A percentile compares a stretch with the other conserved stretches of the same genome.
Evolutionary conservation across 2,329 filamentous ascomycete species (phyloP).

Genomic region (Capronia americana): DNA sequence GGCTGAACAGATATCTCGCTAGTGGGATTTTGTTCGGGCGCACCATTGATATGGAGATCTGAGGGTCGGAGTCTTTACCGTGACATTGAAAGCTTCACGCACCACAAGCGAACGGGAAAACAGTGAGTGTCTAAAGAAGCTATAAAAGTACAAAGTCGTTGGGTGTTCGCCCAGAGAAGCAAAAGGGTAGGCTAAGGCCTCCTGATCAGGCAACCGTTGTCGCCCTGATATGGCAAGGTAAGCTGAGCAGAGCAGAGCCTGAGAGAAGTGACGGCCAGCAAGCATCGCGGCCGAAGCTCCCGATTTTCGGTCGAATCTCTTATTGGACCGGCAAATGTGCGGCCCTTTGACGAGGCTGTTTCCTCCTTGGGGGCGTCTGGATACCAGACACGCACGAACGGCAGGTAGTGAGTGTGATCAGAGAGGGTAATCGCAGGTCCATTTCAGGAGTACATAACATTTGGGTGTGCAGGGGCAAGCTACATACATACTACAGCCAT

Average conservation of each 20-base stretch:
- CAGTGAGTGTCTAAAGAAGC: not conserved
- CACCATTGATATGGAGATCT: not conserved
- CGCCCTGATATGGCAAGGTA: not conserved
- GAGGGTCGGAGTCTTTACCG: not conserved
- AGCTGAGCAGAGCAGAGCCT: not conserved
- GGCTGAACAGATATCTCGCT: slow-evolving; percentile 57
- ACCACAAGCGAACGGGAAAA: not conserved
- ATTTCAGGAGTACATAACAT: not conserved
- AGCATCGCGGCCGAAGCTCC: not conserved
- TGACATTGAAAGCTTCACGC: not conserved
- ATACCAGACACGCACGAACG: not conserved
- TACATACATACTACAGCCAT: not conserved
- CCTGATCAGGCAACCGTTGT: not conserved
- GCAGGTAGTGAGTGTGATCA: not conserved
- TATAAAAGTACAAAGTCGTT: not conserved
- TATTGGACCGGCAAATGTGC: not conserved
- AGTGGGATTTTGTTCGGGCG: slow-evolving; percentile 35
- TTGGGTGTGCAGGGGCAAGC: not conserved
- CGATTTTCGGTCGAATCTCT: not conserved
- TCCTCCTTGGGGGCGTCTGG: not conserved
- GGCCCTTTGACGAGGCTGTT: not conserved
- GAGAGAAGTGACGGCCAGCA: not conserved
- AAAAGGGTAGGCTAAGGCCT: not conserved
- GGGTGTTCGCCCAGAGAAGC: not conserved
- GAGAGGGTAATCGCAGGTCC: not conserved